Evolutionary conservation across 306 rosid genomes (phyloP), one percentile per base, ranked within the genome.

Genomic region (Quercus berberidifolia): DNA sequence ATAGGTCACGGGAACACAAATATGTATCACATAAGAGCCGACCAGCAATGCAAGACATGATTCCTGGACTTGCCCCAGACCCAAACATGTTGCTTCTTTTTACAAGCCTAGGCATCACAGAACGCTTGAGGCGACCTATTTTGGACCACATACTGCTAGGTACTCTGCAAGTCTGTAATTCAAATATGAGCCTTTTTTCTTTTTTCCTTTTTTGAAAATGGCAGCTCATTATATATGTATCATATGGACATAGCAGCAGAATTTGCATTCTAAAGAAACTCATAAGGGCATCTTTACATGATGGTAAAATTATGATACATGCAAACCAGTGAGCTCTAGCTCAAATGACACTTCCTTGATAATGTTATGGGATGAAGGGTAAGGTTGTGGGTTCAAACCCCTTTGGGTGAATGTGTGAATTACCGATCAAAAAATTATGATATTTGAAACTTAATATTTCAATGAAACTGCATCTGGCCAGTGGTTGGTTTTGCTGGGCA

Each of bases 1-100:
- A 82, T 76, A 95, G 88, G 74, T 95, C 99, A 78, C 99, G 97
- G 77, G 99, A 85, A 88, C 91, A 88, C 85, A 90, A 85, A 81
- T 84, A 90, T 8, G 98, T 93, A 85, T 95, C 99, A 90, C 99
- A 95, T 82, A 95, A 88, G 74, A 95, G 94, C 69, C 97, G 89
- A 33, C 99, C 98, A 80, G 99, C 91, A 78, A 93, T 85, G 86
- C 99, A 95, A 79, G 96, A 88, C 96, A 95, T 82, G 76, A 95
- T 87, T 76, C 92, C 98, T 56, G 88, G 97, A 88, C 90, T 91
- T 78, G 96, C 99, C 82, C 99, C 99, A 77, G 90, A 91, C 43
- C 96, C 97, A 83, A 90, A 92, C 79, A 77, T 79, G 79, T 83
- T 84, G 84, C 84, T 80, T 80, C 90, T 90, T 86, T 94, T 88